Conservation (phyloP, 768 basidiomycete genomes). For the Lactarius deliciosus region DNA sequence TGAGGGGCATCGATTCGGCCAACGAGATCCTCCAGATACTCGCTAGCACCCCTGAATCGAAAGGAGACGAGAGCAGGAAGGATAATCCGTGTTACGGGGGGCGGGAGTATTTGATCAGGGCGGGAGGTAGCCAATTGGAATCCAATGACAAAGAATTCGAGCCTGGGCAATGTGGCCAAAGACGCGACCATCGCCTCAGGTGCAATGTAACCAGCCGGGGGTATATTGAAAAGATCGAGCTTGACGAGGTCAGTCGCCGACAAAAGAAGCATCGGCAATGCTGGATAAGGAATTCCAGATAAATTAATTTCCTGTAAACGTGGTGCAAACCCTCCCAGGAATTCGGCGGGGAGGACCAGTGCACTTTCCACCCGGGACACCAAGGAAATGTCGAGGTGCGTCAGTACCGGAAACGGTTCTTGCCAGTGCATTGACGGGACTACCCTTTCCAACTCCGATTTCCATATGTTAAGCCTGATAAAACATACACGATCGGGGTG, state of each 20-base stretch:
- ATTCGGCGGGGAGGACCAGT: too few relatives aligned
- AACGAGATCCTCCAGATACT: constrained; percentile 3
- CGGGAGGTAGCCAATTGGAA: background rate
- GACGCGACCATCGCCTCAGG: background rate
- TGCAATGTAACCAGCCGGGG: too few relatives aligned
- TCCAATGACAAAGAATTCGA: background rate
- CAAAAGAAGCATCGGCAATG: too few relatives aligned
- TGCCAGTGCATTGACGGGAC: background rate
- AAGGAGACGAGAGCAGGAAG: background rate
- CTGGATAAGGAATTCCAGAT: constrained; percentile 19
- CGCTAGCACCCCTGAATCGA: background rate
- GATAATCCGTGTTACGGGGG: background rate
- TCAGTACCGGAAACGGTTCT: background rate
- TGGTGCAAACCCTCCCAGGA: constrained; percentile 60
- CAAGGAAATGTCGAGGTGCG: constrained; percentile 43
- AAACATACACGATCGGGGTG: background rate
- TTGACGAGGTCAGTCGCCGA: too few relatives aligned
- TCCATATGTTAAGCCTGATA: too few relatives aligned
- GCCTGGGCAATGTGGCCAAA: background rate
- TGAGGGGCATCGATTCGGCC: background rate
- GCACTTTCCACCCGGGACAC: too few relatives aligned
- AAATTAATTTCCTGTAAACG: constrained; percentile 55
- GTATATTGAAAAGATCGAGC: too few relatives aligned
- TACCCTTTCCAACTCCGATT: too few relatives aligned
- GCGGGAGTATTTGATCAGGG: background rate